Base-by-base conservation (phyloP, 345 rosid genomes). In the Mercurialis annua region DNA sequence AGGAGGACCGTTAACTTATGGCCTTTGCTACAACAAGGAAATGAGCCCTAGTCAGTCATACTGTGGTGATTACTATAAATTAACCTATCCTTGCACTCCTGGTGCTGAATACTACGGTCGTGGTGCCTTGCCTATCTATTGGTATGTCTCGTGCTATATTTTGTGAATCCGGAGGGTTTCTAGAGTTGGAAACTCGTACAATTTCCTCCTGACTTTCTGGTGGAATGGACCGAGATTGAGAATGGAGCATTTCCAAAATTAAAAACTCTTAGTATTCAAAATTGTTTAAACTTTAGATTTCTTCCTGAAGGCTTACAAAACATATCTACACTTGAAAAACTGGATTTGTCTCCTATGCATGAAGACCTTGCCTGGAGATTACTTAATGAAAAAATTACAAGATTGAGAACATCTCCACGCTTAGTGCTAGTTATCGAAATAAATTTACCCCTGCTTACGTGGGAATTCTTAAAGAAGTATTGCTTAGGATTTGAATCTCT, bases 31-130 rank as follows among this genome's bases (percentile, higher is more conserved):
- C 72, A 92, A 88, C 47, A 83, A 67, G 66, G 98, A 92, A 79
- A 82, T 92, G 98, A 92, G 95, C 72, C 98, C 96, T 33, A 81
- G 81, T 67, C 88, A 85, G 74, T 77, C 81, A n/a, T 90, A 90
- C 78, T 92, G 98, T 69, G 90, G 88, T 65, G 89, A 88, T 1
- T 69, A 51, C 62, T 92, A 82, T 81, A 85, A 88, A 70, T 76
- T 48, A 69, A 75, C 61, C 24, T 90, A 59, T 71, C 98, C 97
- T 51, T 92, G 98, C 60, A 27, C 68, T 62, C 97, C 98, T 60
- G 97, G 98, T 75, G 98, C 83, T 81, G 88, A 86, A 8, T 92
- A 90, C 84, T 92, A 84, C 34, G 98, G n/a, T n/a, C n/a, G n/a
- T n/a, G n/a, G n/a, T n/a, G n/a, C n/a, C n/a, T n/a, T n/a, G n/a